Conservation (phyloP, 179 eudicot genomes). For the Kewa caespitosa region DNA sequence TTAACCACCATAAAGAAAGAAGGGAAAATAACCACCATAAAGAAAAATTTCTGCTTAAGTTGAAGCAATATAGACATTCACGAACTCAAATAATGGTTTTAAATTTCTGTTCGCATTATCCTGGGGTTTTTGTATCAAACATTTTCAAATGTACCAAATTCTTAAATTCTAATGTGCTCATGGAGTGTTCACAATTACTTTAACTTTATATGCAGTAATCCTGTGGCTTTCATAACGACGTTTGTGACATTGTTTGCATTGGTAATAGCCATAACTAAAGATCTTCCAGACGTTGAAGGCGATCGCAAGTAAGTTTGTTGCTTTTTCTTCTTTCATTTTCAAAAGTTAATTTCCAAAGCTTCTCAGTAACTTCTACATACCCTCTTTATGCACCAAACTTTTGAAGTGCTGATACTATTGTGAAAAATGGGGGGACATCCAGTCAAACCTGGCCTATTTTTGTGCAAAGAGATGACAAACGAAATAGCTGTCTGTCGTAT, state of each 20-base stretch:
- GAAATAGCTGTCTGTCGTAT: background rate
- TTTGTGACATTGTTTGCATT: constrained; percentile 92
- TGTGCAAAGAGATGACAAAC: background rate
- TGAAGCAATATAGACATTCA: background rate
- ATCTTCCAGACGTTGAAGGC: constrained; percentile 99
- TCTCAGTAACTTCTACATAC: background rate
- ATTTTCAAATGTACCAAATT: background rate
- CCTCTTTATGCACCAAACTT: background rate
- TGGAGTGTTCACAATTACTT: constrained; percentile 77
- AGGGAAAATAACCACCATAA: too few relatives aligned
- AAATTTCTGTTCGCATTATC: background rate
- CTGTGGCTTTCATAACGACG: constrained; percentile 92
- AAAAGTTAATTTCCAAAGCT: background rate
- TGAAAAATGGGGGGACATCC: background rate
- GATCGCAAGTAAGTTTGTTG: constrained; percentile 86
- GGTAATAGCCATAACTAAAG: constrained; percentile 98
- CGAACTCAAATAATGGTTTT: too few relatives aligned
- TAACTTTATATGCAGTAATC: constrained; percentile 53
- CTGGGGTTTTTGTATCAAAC: too few relatives aligned
- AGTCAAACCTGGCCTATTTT: background rate
- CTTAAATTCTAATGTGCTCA: constrained; percentile 45
- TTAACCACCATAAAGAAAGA: too few relatives aligned
- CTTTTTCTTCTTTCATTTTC: constrained; percentile 24
- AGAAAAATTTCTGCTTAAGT: too few relatives aligned
- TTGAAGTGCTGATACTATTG: background rate